Percentiles rank a stretch among this genome's conserved stretches.
These are phyloP conservation scores for Aspergillus udagawae DNA, from an alignment of 2,329 filamentous ascomycete genomes.

Conservation along the genomic window DNA sequence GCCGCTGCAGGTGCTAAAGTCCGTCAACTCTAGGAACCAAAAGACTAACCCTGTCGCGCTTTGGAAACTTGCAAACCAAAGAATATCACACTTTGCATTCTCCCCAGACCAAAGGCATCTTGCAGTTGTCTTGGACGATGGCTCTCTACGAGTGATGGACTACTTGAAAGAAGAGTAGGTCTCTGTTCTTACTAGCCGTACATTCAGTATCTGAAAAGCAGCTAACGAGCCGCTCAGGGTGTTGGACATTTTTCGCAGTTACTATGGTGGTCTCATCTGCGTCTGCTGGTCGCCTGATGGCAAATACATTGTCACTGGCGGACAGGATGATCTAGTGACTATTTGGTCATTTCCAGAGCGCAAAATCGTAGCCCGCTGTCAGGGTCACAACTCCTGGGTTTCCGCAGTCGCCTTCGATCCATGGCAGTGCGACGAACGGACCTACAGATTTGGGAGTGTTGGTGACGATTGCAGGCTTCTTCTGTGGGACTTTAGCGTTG, in stretches of 20 bases:
- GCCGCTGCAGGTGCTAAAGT: conserved; percentile 74
- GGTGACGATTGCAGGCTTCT: conserved; percentile 88
- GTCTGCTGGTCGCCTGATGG: conserved; percentile 98
- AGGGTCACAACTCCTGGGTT: conserved; percentile 95
- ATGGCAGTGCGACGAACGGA: conserved; percentile 93
- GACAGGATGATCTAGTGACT: conserved; percentile 91
- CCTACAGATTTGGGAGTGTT: conserved; percentile 93
- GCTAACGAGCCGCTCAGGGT: conserved; percentile 51
- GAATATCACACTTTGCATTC: conserved; percentile 87
- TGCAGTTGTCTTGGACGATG: conserved; percentile 88
- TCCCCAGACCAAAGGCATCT: conserved; percentile 84
- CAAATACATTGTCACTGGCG: conserved; percentile 90
- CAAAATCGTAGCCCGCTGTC: conserved; percentile 82
- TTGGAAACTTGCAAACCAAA: conserved; percentile 89
- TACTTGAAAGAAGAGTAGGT: conserved; percentile 83
- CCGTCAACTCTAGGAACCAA: conserved; percentile 88
- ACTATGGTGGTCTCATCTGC: conserved; percentile 88
- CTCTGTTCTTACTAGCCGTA: background rate
- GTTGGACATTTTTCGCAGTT: conserved; percentile 81
- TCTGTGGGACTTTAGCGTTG: conserved; percentile 95
- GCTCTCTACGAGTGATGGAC: conserved; percentile 83
- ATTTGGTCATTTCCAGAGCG: conserved; percentile 90
- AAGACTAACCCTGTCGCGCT: conserved; percentile 87
- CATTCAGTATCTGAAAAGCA: background rate
- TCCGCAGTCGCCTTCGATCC: conserved; percentile 91